Evolutionary conservation across 75 land plant genomes (phyloP).

Genomic region (Selaginella tamariscina): DNA sequence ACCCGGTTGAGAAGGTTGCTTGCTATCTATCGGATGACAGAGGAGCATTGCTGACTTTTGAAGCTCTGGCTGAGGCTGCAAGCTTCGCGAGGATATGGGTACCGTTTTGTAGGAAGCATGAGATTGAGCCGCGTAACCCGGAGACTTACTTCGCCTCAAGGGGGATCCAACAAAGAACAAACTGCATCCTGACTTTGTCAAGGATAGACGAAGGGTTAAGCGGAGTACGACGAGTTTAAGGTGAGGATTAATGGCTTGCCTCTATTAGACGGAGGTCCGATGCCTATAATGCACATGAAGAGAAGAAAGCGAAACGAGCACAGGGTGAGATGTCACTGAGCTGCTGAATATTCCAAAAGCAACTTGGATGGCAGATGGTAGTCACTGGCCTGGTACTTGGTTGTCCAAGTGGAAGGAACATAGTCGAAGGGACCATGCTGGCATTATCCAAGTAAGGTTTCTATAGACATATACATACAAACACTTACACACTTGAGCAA

Average conservation of each 20-base stretch:
- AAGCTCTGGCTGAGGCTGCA: slow-evolving; percentile 78
- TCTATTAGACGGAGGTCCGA: slow-evolving; percentile 82
- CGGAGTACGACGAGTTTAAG: slow-evolving; percentile 93
- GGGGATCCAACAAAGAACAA: slow-evolving; percentile 59
- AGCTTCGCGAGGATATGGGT: slow-evolving; percentile 63
- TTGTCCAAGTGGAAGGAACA: slow-evolving; percentile 41
- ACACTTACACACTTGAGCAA: neutral
- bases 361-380: slow-evolving; percentile 96
- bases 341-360: slow-evolving; percentile 56
- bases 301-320: slow-evolving; percentile 54
- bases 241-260: slow-evolving; percentile 83
- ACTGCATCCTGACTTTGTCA: slow-evolving; percentile 46
- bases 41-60: slow-evolving; percentile 69
- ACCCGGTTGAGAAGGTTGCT: slow-evolving; percentile 44
- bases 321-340: slow-evolving; percentile 44
- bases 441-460: slow-evolving; percentile 71
- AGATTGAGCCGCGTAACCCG: slow-evolving; percentile 62
- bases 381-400: slow-evolving; percentile 97
- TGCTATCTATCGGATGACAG: slow-evolving; percentile 93
- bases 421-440: slow-evolving; percentile 81
- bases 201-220: slow-evolving; percentile 47
- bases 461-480: neutral
- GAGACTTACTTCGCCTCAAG: slow-evolving; percentile 46
- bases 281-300: slow-evolving; percentile 85
- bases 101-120: slow-evolving; percentile 64